phyloP scores from a whole-genome alignment of 805 yeast genomes.

The Starmerella tilneyi region DNA sequence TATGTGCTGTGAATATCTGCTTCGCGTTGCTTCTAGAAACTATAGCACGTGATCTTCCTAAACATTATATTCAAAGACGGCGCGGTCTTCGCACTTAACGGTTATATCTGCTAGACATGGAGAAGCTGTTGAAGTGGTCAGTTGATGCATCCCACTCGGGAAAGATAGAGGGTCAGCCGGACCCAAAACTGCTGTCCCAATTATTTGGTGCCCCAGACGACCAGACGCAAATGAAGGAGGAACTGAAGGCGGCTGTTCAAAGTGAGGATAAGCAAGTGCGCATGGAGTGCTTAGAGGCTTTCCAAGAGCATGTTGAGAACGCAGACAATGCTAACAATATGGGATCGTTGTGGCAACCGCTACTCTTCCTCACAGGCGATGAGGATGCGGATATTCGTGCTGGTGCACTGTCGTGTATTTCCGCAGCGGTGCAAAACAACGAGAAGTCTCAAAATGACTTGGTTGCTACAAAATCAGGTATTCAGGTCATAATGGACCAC shows the following conservation, averaged over 20 bases:
- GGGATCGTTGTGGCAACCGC: slow-evolving; percentile 70
- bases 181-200: slow-evolving; percentile 68
- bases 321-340: slow-evolving; percentile 90
- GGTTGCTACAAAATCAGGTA: slow-evolving; percentile 26
- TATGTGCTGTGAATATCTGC: no score
- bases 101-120: no score
- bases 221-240: slow-evolving; percentile 73
- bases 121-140: slow-evolving; percentile 87
- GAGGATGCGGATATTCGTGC: slow-evolving; percentile 41
- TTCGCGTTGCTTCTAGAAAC: slow-evolving; percentile 5
- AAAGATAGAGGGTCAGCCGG: slow-evolving; percentile 42
- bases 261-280: slow-evolving; percentile 53
- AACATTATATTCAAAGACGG: no score
- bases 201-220: slow-evolving; percentile 80
- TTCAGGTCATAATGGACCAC: slow-evolving; percentile 28
- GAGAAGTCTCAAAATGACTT: slow-evolving; percentile 61
- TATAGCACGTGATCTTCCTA: no score
- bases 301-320: slow-evolving; percentile 88
- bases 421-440: slow-evolving; percentile 90
- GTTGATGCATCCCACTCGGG: slow-evolving; percentile 57
- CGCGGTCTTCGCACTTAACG: no score
- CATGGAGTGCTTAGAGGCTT: slow-evolving; percentile 72
- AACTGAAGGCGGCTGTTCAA: slow-evolving; percentile 49
- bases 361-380: slow-evolving; percentile 46
- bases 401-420: slow-evolving; percentile 62